These are phyloP conservation scores for Diphasiastrum complanatum DNA, from an alignment of 83 land plant species.

Conservation along the genomic window DNA sequence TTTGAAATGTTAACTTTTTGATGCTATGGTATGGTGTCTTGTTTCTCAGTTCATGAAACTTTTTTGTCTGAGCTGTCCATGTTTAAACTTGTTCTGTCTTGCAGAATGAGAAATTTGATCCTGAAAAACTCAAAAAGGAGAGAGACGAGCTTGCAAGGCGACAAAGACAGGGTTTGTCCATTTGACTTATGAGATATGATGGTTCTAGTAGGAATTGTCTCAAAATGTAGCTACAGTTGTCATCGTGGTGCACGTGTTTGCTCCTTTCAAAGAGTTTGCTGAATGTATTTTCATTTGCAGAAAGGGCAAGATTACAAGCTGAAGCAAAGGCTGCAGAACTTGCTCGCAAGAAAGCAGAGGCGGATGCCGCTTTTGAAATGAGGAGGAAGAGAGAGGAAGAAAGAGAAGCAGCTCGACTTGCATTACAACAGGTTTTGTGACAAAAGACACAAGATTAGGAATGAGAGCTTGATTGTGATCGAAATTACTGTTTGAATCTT, in stretches of 20 bases:
- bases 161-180: slow-evolving; percentile 54
- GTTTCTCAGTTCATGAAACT: too few species aligned
- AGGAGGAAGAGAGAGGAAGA: slow-evolving; percentile 70
- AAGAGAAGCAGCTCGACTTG: slow-evolving; percentile 85
- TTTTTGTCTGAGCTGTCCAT: too few species aligned
- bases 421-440: slow-evolving; percentile 50
- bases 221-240: slow-evolving; percentile 1
- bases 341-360: slow-evolving; percentile 62
- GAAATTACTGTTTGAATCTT: background rate
- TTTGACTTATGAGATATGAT: background rate
- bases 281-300: slow-evolving; percentile 29
- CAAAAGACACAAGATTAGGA: background rate
- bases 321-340: slow-evolving; percentile 94
- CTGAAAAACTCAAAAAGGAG: slow-evolving; percentile 72
- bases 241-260: background rate
- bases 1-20: too few species aligned
- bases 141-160: slow-evolving; percentile 77
- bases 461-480: background rate
- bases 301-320: slow-evolving; percentile 78
- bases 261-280: background rate
- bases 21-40: too few species aligned
- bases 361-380: slow-evolving; percentile 66
- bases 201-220: background rate
- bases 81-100: background rate
- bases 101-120: slow-evolving; percentile 75